Evolutionary conservation across 495 filamentous ascomycete genomes (phyloP).

Genomic region (Elasticomyces elasticus): DNA sequence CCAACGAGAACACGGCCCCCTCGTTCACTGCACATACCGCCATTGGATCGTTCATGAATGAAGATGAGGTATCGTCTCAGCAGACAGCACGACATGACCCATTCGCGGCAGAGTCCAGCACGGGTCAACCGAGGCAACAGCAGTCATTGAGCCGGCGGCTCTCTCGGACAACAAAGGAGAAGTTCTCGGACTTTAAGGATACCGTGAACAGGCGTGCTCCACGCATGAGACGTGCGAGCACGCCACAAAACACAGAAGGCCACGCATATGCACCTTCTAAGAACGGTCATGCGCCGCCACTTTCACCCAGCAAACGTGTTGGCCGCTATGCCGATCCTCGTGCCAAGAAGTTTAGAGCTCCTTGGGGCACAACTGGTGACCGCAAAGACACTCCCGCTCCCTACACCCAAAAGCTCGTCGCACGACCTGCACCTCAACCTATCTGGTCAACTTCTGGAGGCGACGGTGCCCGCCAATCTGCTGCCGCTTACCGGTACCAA

Average conservation of each 20-base stretch:
- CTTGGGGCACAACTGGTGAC: not conserved
- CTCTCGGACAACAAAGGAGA: conserved; percentile 8
- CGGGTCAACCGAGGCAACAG: not conserved
- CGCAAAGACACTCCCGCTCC: conserved; percentile 21
- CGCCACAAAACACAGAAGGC: conserved; percentile 4
- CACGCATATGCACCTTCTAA: not conserved
- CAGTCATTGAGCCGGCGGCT: conserved; percentile 12
- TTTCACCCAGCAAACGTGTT: conserved; percentile 18
- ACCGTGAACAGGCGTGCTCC: not conserved
- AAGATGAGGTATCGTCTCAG: not conserved
- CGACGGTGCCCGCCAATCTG: conserved; percentile 14
- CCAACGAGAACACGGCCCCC: not conserved
- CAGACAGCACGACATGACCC: not conserved
- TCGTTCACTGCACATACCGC: not conserved
- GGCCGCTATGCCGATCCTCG: not conserved
- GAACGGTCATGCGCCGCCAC: not conserved
- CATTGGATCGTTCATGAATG: not conserved
- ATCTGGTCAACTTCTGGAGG: conserved; percentile 1
- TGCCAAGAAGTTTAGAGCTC: not conserved
- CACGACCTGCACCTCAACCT: not conserved
- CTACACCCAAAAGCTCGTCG: not conserved
- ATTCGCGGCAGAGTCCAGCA: not conserved
- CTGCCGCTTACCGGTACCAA: conserved; percentile 10
- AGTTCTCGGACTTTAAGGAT: conserved; percentile 5
- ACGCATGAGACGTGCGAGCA: conserved; percentile 16